phyloP scores from a whole-genome alignment of 2,329 filamentous ascomycete genomes.

The Westerdykella sp. region DNA sequence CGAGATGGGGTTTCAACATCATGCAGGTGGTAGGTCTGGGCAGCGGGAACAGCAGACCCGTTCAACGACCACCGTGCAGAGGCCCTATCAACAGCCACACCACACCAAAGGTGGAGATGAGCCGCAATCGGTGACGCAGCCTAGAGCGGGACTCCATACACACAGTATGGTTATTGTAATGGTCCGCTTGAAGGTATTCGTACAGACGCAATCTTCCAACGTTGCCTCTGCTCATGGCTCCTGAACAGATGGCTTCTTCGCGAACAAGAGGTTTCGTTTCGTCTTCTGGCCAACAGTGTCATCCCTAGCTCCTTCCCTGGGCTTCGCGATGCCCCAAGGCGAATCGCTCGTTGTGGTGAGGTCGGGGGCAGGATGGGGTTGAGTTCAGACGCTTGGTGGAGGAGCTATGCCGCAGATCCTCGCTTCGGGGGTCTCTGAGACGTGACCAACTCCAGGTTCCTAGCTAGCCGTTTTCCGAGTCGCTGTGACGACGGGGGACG shows the following conservation, averaged over 20 bases:
- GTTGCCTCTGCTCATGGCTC: no score
- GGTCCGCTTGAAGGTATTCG: no score
- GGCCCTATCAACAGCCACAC: conserved; percentile 15
- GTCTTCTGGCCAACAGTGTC: conserved; percentile 2
- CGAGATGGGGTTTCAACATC: conserved; percentile 33
- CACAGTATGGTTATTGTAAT: no score
- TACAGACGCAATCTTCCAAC: no score
- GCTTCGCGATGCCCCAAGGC: neutral
- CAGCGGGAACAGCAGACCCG: conserved; percentile 31
- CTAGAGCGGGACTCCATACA: no score
- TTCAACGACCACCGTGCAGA: conserved; percentile 15
- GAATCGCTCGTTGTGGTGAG: conserved; percentile 16
- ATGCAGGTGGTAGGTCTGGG: conserved; percentile 26
- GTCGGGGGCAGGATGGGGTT: conserved; percentile 11
- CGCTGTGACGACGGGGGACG: neutral
- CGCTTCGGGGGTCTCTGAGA: conserved; percentile 17
- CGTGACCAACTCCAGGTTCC: conserved; percentile 6
- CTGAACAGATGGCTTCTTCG: no score
- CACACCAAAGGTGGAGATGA: conserved; percentile 18
- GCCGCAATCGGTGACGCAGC: conserved; percentile 5
- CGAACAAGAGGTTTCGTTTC: conserved; percentile 16
- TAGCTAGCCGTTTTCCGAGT: neutral
- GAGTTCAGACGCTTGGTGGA: conserved; percentile 13
- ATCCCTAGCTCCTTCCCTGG: no score
- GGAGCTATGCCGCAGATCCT: conserved; percentile 16